phyloP scores from a whole-genome alignment of 768 basidiomycete genomes.

The Calocybe gangraenosa region DNA sequence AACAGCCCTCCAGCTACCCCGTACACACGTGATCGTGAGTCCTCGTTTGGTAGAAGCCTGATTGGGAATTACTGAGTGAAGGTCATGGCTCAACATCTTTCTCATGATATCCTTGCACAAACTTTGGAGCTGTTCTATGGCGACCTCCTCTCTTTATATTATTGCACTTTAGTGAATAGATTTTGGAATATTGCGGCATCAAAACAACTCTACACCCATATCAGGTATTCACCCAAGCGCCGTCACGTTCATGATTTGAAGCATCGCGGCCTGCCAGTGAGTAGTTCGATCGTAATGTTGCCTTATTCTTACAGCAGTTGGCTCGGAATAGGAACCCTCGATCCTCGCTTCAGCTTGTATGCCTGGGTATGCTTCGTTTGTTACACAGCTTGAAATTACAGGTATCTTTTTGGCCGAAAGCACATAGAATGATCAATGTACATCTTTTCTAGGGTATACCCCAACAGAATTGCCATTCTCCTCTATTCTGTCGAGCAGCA shows the following conservation, averaged over 20 bases:
- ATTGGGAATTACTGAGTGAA: no score
- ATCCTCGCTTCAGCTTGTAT: conserved; percentile 37
- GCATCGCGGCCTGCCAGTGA: conserved; percentile 31
- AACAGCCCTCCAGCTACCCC: no score
- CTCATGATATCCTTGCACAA: conserved; percentile 31
- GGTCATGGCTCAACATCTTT: conserved; percentile 15
- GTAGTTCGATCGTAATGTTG: conserved; percentile 6
- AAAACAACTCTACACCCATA: conserved; percentile 38
- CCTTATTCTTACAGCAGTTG: background rate
- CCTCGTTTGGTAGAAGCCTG: no score
- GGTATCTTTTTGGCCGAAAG: conserved; percentile 26
- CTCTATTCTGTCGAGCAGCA: conserved; percentile 24
- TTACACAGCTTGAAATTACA: conserved; percentile 38
- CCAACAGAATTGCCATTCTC: conserved; percentile 24
- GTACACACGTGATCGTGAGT: no score
- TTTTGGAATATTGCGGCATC: conserved; percentile 43
- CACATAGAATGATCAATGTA: background rate
- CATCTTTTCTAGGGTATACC: conserved; percentile 18
- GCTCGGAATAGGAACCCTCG: conserved; percentile 24
- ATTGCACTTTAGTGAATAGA: conserved; percentile 41
- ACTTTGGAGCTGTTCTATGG: conserved; percentile 28
- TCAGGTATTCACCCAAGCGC: conserved; percentile 37
- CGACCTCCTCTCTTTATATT: conserved; percentile 32
- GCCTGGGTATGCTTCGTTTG: conserved; percentile 34
- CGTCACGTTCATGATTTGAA: conserved; percentile 29